Conservation (phyloP, 164 flowering plant species). For the Brasenia schreberi region DNA sequence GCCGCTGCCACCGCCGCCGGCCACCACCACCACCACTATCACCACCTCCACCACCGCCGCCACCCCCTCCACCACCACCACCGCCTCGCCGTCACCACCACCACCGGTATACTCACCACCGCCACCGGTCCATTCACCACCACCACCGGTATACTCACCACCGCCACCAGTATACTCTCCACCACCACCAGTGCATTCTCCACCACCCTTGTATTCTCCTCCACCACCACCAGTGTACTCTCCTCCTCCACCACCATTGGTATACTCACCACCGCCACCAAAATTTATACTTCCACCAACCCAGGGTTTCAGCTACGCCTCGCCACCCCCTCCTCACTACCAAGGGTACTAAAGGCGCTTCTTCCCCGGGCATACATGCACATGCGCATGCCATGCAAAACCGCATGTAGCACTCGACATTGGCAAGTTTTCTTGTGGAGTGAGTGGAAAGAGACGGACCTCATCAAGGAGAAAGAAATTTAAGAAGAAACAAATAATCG, state of each 20-base stretch:
- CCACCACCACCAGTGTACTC: not conserved
- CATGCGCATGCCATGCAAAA: too few species aligned
- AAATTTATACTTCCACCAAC: conserved; percentile 3
- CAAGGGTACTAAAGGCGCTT: not conserved
- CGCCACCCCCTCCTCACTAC: conserved; percentile 8
- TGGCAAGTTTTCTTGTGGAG: too few species aligned
- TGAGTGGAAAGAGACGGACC: too few species aligned
- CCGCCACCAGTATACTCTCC: not conserved
- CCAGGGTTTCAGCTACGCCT: conserved; percentile 5
- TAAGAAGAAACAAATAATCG: too few species aligned
- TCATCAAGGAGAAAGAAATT: too few species aligned
- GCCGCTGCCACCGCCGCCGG: not conserved
- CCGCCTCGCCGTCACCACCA: not conserved
- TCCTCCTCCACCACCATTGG: conserved; percentile 1
- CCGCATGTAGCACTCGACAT: too few species aligned
- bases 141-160: not conserved
- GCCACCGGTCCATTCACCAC: not conserved
- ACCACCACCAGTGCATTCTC: not conserved
- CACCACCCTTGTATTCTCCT: not conserved
- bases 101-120: not conserved
- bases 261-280: conserved; percentile 3
- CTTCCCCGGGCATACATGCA: too few species aligned
- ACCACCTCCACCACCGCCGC: not conserved
- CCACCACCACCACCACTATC: not conserved
- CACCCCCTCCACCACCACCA: not conserved